These are phyloP conservation scores for Aspergillus felis DNA, from an alignment of 2,329 filamentous ascomycete genomes.

Conservation along the genomic window DNA sequence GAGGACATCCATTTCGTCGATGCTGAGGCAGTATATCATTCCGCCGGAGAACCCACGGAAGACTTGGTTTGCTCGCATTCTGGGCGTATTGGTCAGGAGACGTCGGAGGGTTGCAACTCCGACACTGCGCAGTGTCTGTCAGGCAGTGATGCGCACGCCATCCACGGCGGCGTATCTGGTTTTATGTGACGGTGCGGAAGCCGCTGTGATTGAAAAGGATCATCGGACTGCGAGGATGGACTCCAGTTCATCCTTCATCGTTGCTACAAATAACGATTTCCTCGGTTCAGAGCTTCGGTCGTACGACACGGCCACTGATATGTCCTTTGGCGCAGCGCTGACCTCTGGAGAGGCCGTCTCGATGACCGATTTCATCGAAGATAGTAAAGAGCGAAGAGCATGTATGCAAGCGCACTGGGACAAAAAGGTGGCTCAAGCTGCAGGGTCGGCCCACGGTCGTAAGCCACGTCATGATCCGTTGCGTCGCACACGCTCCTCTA, in stretches of 20 bases:
- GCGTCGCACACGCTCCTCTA: slow-evolving; percentile 16
- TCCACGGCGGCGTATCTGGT: slow-evolving; percentile 57
- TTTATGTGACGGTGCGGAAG: slow-evolving; percentile 49
- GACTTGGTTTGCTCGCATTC: background rate
- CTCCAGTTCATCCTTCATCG: slow-evolving; percentile 50
- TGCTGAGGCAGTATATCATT: slow-evolving; percentile 45
- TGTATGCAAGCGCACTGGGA: slow-evolving; percentile 41
- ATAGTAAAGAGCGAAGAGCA: slow-evolving; percentile 31
- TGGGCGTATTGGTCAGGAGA: background rate
- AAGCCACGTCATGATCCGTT: slow-evolving; percentile 7
- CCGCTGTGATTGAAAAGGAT: slow-evolving; percentile 56
- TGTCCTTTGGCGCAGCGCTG: slow-evolving; percentile 17
- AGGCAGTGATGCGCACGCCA: slow-evolving; percentile 32
- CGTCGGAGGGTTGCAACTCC: background rate
- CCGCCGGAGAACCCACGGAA: slow-evolving; percentile 13
- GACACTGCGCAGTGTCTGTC: slow-evolving; percentile 6
- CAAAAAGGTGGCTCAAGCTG: slow-evolving; percentile 18
- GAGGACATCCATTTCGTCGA: slow-evolving; percentile 51
- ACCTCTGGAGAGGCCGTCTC: slow-evolving; percentile 11
- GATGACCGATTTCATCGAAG: slow-evolving; percentile 27
- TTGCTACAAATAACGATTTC: slow-evolving; percentile 55
- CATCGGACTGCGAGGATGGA: slow-evolving; percentile 43
- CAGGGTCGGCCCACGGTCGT: slow-evolving; percentile 1
- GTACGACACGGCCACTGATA: slow-evolving; percentile 16
- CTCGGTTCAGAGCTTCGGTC: slow-evolving; percentile 12